Evolutionary conservation across 768 basidiomycete species (phyloP).

Genomic region (Megacollybia marginata): DNA sequence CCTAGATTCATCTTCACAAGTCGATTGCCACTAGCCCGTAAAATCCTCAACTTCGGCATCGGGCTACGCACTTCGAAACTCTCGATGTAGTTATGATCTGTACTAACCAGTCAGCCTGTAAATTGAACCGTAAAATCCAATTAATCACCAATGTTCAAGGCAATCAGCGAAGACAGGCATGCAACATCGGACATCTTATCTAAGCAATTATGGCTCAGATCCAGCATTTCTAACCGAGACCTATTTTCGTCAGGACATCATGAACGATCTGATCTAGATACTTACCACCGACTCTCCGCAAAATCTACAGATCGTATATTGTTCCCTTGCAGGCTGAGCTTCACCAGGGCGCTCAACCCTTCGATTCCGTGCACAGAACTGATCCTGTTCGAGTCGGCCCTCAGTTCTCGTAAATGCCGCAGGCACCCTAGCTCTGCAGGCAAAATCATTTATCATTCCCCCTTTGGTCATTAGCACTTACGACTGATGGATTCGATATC

Average conservation of each 20-base stretch:
- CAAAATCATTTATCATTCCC: background rate
- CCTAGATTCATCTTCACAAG: slow-evolving; percentile 58
- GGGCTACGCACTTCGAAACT: slow-evolving; percentile 44
- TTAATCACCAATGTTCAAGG: slow-evolving; percentile 78
- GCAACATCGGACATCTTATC: slow-evolving; percentile 50
- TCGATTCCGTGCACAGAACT: slow-evolving; percentile 67
- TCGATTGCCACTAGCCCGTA: slow-evolving; percentile 80
- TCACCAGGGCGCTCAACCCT: slow-evolving; percentile 72
- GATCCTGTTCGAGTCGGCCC: slow-evolving; percentile 84
- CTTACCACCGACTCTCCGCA: slow-evolving; percentile 58
- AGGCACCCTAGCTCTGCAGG: slow-evolving; percentile 74
- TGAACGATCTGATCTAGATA: slow-evolving; percentile 10
- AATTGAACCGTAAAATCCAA: background rate
- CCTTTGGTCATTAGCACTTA: background rate
- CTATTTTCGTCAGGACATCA: slow-evolving; percentile 12
- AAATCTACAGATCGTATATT: slow-evolving; percentile 57
- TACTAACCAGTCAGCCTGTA: slow-evolving; percentile 3
- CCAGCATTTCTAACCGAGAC: slow-evolving; percentile 73
- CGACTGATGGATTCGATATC: slow-evolving; percentile 35
- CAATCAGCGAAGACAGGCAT: slow-evolving; percentile 53
- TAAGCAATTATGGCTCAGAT: slow-evolving; percentile 73
- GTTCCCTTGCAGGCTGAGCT: slow-evolving; percentile 79
- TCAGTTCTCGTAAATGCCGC: slow-evolving; percentile 80
- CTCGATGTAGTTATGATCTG: slow-evolving; percentile 69
- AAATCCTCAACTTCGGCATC: slow-evolving; percentile 71